phyloP scores from a whole-genome alignment of 2,329 filamentous ascomycete species.

The Pseudogymnoascus sp. region DNA sequence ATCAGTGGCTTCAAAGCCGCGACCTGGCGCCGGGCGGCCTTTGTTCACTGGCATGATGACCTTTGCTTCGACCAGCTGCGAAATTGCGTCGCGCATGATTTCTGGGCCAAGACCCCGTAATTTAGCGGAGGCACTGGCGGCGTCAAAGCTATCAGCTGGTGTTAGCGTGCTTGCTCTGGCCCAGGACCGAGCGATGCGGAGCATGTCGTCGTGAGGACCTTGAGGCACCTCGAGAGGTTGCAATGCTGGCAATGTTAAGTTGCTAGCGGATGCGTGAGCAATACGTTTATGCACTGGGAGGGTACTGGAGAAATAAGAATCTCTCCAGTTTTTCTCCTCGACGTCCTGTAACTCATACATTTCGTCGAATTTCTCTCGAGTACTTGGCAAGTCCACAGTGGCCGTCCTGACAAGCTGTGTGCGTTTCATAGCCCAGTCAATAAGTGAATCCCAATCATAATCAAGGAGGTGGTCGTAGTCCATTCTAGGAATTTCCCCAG shows the following conservation, averaged over 20 bases:
- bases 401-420: conserved; percentile 13
- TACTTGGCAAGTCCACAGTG: conserved; percentile 39
- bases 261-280: conserved; percentile 33
- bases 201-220: conserved; percentile 22
- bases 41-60: conserved; percentile 51
- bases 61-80: conserved; percentile 19
- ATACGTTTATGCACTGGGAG: conserved; percentile 35
- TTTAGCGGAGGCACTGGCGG: conserved; percentile 40
- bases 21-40: conserved; percentile 46
- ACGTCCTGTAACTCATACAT: conserved; percentile 30
- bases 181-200: conserved; percentile 48
- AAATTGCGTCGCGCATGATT: conserved; percentile 18
- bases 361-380: conserved; percentile 36
- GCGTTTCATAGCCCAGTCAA: conserved; percentile 56
- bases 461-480: conserved; percentile 53
- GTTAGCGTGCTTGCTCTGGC: conserved; percentile 51
- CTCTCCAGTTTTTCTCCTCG: conserved; percentile 41
- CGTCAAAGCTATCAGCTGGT: conserved; percentile 39
- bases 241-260: conserved; percentile 32
- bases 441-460: conserved; percentile 60
- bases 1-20: conserved; percentile 55
- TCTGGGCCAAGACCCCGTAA: conserved; percentile 26
- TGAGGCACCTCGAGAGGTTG: not conserved
- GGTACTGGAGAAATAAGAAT: conserved; percentile 46
- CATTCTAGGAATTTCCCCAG: conserved; percentile 49